These are phyloP conservation scores for Isabelozyma rhagii DNA, from an alignment of 805 yeast species.

Conservation along the genomic window DNA sequence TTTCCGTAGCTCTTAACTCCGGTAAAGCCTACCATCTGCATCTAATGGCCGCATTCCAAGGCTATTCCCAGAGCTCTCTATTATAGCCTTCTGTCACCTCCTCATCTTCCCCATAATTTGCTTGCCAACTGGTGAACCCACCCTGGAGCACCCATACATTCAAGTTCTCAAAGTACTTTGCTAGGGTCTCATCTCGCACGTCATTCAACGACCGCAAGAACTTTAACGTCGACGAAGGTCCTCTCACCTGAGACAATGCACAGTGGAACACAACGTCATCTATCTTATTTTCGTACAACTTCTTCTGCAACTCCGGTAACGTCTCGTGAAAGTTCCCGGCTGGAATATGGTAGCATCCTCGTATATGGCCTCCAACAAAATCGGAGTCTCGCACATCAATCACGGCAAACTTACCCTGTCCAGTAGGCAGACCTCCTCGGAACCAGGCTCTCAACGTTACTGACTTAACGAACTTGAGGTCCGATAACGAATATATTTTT, in stretches of 20 bases:
- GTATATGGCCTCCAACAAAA: conserved; percentile 73
- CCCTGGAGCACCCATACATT: conserved; percentile 73
- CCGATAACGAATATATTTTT: conserved; percentile 30
- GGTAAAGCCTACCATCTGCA: too few species aligned
- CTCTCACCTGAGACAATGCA: conserved; percentile 85
- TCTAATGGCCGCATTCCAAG: conserved; percentile 1
- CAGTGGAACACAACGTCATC: conserved; percentile 82
- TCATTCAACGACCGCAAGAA: conserved; percentile 49
- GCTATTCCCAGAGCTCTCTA: conserved; percentile 32
- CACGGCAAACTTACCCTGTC: conserved; percentile 45
- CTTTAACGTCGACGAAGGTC: conserved; percentile 77
- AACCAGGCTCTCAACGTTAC: conserved; percentile 47
- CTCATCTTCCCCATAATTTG: conserved; percentile 62
- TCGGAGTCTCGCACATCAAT: conserved; percentile 89
- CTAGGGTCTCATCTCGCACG: conserved; percentile 17
- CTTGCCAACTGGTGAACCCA: conserved; percentile 86
- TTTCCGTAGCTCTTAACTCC: too few species aligned
- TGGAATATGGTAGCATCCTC: conserved; percentile 54
- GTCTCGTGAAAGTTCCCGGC: conserved; percentile 40
- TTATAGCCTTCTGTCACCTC: conserved; percentile 53
- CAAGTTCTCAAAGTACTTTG: conserved; percentile 28
- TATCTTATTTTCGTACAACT: conserved; percentile 26
- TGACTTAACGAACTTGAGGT: conserved; percentile 47
- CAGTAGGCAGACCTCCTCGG: conserved; percentile 31
- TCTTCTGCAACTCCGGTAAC: conserved; percentile 34